phyloP scores from a whole-genome alignment of 345 rosid genomes.

The Brassica nigra region DNA sequence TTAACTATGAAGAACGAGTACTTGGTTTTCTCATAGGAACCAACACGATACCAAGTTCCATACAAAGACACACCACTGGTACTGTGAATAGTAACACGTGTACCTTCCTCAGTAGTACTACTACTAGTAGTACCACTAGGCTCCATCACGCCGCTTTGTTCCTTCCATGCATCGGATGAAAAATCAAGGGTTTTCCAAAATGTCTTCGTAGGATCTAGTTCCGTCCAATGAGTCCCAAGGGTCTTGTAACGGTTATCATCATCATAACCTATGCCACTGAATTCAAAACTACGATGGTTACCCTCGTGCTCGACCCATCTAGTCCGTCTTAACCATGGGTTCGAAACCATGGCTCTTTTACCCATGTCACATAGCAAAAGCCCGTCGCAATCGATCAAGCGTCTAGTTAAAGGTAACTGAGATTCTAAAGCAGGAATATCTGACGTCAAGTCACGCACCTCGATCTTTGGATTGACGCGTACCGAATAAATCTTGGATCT shows the following conservation, averaged over 20 bases:
- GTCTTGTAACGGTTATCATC: slow-evolving; percentile 6
- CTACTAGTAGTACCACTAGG: neutral
- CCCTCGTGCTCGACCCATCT: neutral
- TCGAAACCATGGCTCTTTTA: neutral
- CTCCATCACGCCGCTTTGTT: neutral
- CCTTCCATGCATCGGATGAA: slow-evolving; percentile 2
- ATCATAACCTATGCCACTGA: neutral
- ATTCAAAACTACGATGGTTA: no score
- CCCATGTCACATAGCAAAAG: neutral
- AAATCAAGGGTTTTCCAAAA: slow-evolving; percentile 1
- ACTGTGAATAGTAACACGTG: neutral
- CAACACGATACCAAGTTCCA: slow-evolving; percentile 17
- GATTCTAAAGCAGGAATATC: neutral
- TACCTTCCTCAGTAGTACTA: neutral
- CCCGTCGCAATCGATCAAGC: neutral
- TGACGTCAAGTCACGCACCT: neutral
- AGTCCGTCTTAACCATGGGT: slow-evolving; percentile 1
- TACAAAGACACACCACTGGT: neutral
- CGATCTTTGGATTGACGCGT: slow-evolving; percentile 3
- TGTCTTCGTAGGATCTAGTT: neutral
- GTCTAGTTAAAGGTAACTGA: neutral
- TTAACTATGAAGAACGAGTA: neutral
- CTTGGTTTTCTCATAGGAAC: neutral
- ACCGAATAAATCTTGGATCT: slow-evolving; percentile 25
- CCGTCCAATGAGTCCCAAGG: neutral